Percentiles rank a stretch among this genome's conserved stretches.
Evolutionary conservation across 2,329 filamentous ascomycete genomes (phyloP).

Genomic region (Fusarium decemcellulare): DNA sequence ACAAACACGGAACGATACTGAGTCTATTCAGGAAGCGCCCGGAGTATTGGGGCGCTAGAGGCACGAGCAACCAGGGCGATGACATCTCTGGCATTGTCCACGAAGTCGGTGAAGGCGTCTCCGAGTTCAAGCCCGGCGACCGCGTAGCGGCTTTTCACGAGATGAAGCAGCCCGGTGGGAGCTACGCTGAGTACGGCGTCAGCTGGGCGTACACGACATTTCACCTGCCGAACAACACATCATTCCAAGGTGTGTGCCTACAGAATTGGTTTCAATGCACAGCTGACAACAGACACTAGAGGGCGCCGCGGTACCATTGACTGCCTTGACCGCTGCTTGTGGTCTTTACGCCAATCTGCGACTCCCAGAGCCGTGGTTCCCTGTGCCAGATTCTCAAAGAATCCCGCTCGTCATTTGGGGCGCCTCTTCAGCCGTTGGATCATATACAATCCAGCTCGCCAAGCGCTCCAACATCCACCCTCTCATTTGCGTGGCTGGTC

Average conservation of each 20-base stretch:
- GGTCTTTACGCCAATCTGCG: slow-evolving; percentile 18
- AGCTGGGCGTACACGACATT: slow-evolving; percentile 30
- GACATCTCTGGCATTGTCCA: slow-evolving; percentile 22
- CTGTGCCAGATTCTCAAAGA: neutral
- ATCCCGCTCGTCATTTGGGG: slow-evolving; percentile 28
- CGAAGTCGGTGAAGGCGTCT: slow-evolving; percentile 20
- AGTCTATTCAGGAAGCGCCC: slow-evolving; percentile 13
- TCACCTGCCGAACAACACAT: slow-evolving; percentile 13
- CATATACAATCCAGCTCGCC: slow-evolving; percentile 26
- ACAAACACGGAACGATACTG: neutral
- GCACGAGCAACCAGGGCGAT: slow-evolving; percentile 25
- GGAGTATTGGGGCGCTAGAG: slow-evolving; percentile 26
- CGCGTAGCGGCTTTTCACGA: slow-evolving; percentile 36
- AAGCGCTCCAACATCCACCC: slow-evolving; percentile 28
- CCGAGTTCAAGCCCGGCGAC: slow-evolving; percentile 29
- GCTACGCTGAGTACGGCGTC: slow-evolving; percentile 33
- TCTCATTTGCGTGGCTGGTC: slow-evolving; percentile 32
- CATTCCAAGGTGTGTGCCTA: slow-evolving; percentile 11
- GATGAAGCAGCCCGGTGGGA: slow-evolving; percentile 22
- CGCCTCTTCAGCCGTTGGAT: slow-evolving; percentile 32
- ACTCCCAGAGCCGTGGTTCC: slow-evolving; percentile 14
- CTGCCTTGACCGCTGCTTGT: slow-evolving; percentile 25
- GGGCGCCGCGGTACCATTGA: slow-evolving; percentile 21
- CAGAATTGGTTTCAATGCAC: neutral
- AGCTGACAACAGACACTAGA: slow-evolving; percentile 11